Conservation (phyloP, 2,329 filamentous ascomycete species). For the Aspergillus tubingensis region DNA sequence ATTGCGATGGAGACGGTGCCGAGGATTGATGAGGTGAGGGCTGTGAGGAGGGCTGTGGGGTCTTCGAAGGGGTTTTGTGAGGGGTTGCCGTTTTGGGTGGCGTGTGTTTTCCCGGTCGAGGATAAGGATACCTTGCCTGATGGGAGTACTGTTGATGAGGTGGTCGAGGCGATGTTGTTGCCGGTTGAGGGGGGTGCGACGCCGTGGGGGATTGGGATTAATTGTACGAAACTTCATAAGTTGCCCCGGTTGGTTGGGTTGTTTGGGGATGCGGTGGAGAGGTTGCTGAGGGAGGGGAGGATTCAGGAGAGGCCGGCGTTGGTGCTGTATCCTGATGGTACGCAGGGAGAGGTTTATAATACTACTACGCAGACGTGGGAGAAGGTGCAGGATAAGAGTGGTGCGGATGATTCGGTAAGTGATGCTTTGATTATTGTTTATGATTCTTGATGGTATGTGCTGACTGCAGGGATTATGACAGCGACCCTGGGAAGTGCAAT, state of each 20-base stretch:
- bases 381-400: constrained; percentile 21
- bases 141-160: constrained; percentile 51
- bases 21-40: constrained; percentile 62
- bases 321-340: constrained; percentile 69
- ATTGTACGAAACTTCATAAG: constrained; percentile 57
- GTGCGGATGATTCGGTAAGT: constrained; percentile 23
- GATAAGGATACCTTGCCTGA: constrained; percentile 56
- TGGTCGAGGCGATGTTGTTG: constrained; percentile 43
- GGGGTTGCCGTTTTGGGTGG: constrained; percentile 59
- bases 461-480: constrained; percentile 15
- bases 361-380: constrained; percentile 64
- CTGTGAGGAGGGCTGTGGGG: constrained; percentile 47
- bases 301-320: constrained; percentile 49
- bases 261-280: constrained; percentile 40
- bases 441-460: not conserved
- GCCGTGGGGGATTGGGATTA: constrained; percentile 67
- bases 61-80: not conserved
- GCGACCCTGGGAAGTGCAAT: constrained; percentile 40
- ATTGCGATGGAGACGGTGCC: constrained; percentile 69
- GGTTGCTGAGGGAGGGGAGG: constrained; percentile 38
- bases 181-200: constrained; percentile 21
- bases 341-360: constrained; percentile 68
- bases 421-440: not conserved
- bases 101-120: constrained; percentile 62
- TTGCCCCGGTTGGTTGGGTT: constrained; percentile 23